Base-by-base conservation (phyloP, 1,139 yeast genomes). In the Hemisphaericaspora xylofermentans region DNA sequence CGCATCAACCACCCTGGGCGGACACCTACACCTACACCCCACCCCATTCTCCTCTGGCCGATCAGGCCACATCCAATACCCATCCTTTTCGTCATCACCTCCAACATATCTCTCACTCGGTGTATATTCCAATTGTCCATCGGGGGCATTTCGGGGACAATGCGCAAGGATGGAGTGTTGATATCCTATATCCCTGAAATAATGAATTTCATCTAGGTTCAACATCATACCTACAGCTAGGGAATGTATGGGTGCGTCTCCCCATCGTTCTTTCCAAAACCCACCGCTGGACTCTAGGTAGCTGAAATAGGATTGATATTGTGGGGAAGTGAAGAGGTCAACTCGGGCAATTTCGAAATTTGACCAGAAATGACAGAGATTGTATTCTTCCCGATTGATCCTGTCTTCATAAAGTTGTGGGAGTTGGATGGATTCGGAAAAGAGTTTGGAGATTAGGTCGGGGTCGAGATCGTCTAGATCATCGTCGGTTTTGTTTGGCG, bases 221-320 rank as follows among this genome's bases (percentile, higher is more conserved):
- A 88, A 64, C 54, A 84, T 69, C 75, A 89, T 71, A 0, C 88
- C 94, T 6, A 85, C 76, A 0, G 93, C 97, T 17, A 89, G 65
- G 2, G 95, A 84, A 60, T 88, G 97, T 2, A 89, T 80, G 0
- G 96, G 95, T 0, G 96, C 96, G 68, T 89, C 97, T 1, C 97
- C 97, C 96, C 96, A 89, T 55, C 96, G 66, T 58, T 89, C 96
- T 40, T 75, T 74, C 72, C 81, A 88, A 56, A 89, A 89, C 0
- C 97, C 97, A 8, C 91, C 88, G 10, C 82, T 71, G 10, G 61
- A 42, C 43, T 89, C 96, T 41, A 89, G 63, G 48, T 71, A 78
- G 28, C 80, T 63, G 58, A 85, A 87, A 56, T 83, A 88, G 17
- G 71, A 70, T 43, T 78, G 71, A 60, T 89, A 89, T 19, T 71